Conservation (phyloP, 257 asterid species). For the Capsicum pubescens region DNA sequence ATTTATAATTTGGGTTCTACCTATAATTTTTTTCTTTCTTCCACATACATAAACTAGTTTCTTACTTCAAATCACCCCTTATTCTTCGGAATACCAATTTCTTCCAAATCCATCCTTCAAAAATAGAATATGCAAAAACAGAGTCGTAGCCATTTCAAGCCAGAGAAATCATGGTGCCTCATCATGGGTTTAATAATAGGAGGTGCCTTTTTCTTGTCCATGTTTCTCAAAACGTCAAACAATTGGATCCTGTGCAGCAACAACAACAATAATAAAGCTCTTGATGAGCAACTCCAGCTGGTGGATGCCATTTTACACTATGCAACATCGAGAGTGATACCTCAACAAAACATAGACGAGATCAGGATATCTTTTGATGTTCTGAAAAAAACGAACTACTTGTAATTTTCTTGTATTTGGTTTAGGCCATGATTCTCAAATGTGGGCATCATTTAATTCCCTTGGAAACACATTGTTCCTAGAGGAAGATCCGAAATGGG, state of each 20-base stretch:
- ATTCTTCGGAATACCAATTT: not conserved
- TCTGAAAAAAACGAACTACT: constrained; percentile 42
- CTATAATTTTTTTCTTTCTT: not conserved
- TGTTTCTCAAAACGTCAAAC: constrained; percentile 21
- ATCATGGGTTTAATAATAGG: constrained; percentile 41
- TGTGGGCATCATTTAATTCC: constrained; percentile 83
- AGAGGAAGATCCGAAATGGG: constrained; percentile 88
- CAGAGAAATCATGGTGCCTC: constrained; percentile 47
- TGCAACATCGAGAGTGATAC: constrained; percentile 36
- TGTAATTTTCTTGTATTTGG: constrained; percentile 83
- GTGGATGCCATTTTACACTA: constrained; percentile 41
- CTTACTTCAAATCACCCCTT: not conserved
- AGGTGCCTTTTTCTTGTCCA: constrained; percentile 42
- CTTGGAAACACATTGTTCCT: constrained; percentile 76
- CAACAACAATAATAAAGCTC: no score
- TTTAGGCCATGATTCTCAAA: constrained; percentile 84
- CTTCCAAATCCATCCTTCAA: not conserved
- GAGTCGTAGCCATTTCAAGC: constrained; percentile 33
- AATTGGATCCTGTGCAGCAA: constrained; percentile 35
- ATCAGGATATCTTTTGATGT: constrained; percentile 46
- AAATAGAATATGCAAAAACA: constrained; percentile 43
- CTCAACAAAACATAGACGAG: constrained; percentile 24
- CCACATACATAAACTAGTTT: not conserved
- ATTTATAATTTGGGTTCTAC: no score
- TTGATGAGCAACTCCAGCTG: constrained; percentile 28